These are phyloP conservation scores for Botryococcus braunii DNA, from an alignment of 163 green algal genomes.

Conservation along the genomic window DNA sequence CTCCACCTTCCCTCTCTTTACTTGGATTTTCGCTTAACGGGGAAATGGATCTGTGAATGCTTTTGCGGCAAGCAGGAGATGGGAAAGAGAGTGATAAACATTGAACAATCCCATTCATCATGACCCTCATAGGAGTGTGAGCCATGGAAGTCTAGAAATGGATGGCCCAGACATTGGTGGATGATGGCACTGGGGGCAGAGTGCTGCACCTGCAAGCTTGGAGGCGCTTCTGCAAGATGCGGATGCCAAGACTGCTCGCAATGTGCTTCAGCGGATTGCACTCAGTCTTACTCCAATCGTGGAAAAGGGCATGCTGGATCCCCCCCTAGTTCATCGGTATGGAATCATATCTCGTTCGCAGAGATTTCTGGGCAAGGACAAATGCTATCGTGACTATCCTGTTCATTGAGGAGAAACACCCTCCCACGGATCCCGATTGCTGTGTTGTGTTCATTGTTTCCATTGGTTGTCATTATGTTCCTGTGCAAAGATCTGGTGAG, in stretches of 20 bases:
- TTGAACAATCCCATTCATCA: not conserved
- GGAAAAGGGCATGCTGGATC: conserved; percentile 84
- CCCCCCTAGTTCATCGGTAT: conserved; percentile 67
- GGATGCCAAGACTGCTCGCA: conserved; percentile 33
- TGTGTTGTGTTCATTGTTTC: not conserved
- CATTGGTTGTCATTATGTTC: not conserved
- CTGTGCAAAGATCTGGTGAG: not conserved
- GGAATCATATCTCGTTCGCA: too few species aligned
- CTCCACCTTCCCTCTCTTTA: too few species aligned
- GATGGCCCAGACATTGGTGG: not conserved
- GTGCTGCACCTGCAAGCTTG: conserved; percentile 4
- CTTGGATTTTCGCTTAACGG: not conserved
- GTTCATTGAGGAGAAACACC: not conserved
- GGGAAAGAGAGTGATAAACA: not conserved
- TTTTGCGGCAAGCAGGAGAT: not conserved
- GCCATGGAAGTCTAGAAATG: not conserved
- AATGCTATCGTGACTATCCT: too few species aligned
- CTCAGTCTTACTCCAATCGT: conserved; percentile 61
- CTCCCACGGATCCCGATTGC: not conserved
- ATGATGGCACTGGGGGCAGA: not conserved
- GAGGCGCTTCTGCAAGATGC: conserved; percentile 38
- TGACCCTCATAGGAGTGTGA: not conserved
- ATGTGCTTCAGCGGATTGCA: conserved; percentile 58
- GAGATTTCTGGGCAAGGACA: too few species aligned
- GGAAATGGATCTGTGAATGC: not conserved